Percentiles rank a stretch among this genome's conserved stretches.
phyloP scores from a whole-genome alignment of 2,329 filamentous ascomycete species.

The Grosmannia serpens region DNA sequence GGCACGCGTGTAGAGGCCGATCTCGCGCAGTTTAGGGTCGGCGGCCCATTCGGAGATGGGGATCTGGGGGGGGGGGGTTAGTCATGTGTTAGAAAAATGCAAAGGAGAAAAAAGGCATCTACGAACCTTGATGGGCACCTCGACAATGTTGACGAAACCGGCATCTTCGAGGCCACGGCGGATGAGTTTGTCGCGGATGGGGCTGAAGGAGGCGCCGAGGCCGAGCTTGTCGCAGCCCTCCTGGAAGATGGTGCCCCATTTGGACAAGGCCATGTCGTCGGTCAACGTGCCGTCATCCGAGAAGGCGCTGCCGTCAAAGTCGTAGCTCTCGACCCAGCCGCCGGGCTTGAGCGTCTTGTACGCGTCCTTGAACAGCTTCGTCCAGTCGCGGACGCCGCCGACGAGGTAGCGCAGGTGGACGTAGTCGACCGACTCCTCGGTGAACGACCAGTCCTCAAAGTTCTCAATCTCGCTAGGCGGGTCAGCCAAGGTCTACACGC shows the following conservation, averaged over 20 bases:
- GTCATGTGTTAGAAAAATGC: too few relatives aligned
- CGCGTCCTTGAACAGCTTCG: constrained; percentile 11
- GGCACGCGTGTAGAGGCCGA: constrained; percentile 12
- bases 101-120: not conserved
- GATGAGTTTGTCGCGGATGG: constrained; percentile 37
- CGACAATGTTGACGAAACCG: constrained; percentile 45
- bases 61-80: constrained; percentile 2
- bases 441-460: constrained; percentile 15
- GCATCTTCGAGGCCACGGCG: constrained; percentile 38
- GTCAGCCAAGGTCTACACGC: not conserved
- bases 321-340: constrained; percentile 26
- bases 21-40: constrained; percentile 17
- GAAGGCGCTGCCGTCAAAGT: constrained; percentile 8
- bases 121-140: constrained; percentile 35
- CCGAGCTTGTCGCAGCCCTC: constrained; percentile 1
- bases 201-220: not conserved
- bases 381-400: constrained; percentile 16
- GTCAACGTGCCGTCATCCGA: constrained; percentile 16
- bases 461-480: constrained; percentile 16
- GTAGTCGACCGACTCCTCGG: constrained; percentile 14
- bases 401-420: constrained; percentile 17
- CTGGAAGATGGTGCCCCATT: constrained; percentile 11
- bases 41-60: constrained; percentile 23
- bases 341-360: constrained; percentile 31
- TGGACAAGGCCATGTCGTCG: constrained; percentile 11